Evolutionary conservation across 2,329 filamentous ascomycete species (phyloP), one percentile per base, ranked within the genome.

Genomic region (Calonectria henricotiae): DNA sequence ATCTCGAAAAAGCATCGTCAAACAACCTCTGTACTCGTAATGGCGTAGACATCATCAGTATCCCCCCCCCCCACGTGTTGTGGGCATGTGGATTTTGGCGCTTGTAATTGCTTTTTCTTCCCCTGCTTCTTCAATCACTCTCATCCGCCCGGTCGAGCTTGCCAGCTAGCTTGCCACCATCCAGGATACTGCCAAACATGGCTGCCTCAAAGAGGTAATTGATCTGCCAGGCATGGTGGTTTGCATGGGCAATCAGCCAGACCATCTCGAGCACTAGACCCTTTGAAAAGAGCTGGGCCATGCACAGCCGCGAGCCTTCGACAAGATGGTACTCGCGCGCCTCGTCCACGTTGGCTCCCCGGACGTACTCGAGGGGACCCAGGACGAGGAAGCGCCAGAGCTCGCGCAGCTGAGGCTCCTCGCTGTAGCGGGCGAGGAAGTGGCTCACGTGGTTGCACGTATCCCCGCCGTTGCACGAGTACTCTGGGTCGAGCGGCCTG

Each of bases 141-240:
- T 58, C 51, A 23, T 74, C 72, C 9, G 76, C 74, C 46, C 79
- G 69, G 55, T 80, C 79, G 3, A 80, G 72, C 65, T 80, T 80
- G 43, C 79, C 78, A 6, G 73, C 73, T 55, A 80, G 41, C 23
- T 71, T 70, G 5, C 79, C 79, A 0, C 76, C 75, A 30, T 80
- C 79, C 2, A 80, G 73, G 30, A 80, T 75, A 12, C 79, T 80
- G 17, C 79, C 79, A 74, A 80, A 80, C 79, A 80, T 80, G 49
- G 79, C 79, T 4, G 79, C 79, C 61, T 80, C 78, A 13, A 80
- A 80, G 9, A 80, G 27, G 15, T 75, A 74, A 37, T 80, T 80
- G 2, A 80, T 72, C 55, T 80, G 78, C 79, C 79, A 80, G 32
- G 78, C 79, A 3, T 76, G 74, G 5, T 75, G 73, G 47, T 70